Base-by-base conservation (phyloP, 2,329 filamentous ascomycete species). In the Calonectria montana region DNA sequence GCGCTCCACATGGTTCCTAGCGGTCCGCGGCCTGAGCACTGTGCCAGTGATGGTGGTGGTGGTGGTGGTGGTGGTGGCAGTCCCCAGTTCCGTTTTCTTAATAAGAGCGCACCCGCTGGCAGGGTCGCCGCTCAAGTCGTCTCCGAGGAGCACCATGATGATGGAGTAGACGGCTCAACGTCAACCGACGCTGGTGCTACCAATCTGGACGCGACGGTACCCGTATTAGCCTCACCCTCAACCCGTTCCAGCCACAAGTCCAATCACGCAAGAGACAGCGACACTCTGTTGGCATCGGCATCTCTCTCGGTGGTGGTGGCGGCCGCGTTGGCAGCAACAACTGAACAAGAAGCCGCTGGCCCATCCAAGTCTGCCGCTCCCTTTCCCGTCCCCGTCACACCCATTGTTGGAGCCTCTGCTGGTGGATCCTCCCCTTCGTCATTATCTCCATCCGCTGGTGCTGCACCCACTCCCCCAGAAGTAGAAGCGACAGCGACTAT, bases 1-100 rank as follows among this genome's bases (percentile, higher is more conserved):
- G 83, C 86, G 75, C 84, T 89, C 82, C 87, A 90, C 84, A 86
- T 87, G 79, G 83, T 82, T 74, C 84, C 89, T 81, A 85, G 84
- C 81, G 83, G 82, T 74, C 77, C 78, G 72, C 71, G 64, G 72
- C 73, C 71, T 55, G 68, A 72, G 70, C 74, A 73, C 31, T 35
- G 31, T 10, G 31, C 31, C 59, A 23, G 53, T 21, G 21, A 35
- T 3, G 53, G 35, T 12, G 21, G 29, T n/a, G 50, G 31, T 53
- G 48, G 48, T 35, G 47, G 47, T 50, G 47, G 47, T 50, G 13
- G 23, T 50, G 47, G 47, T 27, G 66, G 72, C 67, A 61, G 67
- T 63, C 67, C 69, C 69, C 73, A 53, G 18, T 29, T 72, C 66
- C 67, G 53, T 68, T 66, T 69, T 70, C 71, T 73, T 75, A 77